Evolutionary conservation across 108 stramenopile species (phyloP).

Genomic region (Cyclotella cryptica): DNA sequence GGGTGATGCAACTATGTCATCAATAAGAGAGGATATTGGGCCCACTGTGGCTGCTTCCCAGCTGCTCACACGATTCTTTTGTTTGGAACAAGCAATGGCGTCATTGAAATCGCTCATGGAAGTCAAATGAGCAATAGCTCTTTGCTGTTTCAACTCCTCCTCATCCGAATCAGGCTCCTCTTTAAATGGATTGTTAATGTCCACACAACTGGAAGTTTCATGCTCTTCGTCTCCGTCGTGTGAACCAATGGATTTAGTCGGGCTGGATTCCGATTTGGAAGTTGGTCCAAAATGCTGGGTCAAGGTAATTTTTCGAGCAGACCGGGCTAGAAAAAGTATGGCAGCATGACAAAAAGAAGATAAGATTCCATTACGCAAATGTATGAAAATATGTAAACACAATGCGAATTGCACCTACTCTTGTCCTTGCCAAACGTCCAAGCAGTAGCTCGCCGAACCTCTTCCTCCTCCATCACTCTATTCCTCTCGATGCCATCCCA

Average conservation of each 20-base stretch:
- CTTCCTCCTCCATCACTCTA: conserved; percentile 4
- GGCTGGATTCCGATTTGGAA: background rate
- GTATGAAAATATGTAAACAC: background rate
- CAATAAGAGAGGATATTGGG: background rate
- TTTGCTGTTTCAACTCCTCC: conserved; percentile 15
- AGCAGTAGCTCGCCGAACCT: conserved; percentile 15
- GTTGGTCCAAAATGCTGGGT: background rate
- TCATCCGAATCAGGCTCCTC: conserved; percentile 20
- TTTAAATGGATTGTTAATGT: background rate
- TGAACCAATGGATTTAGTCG: background rate
- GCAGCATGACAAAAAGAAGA: background rate
- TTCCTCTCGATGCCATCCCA: conserved; percentile 5
- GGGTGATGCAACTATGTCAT: background rate
- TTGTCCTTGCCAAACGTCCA: conserved; percentile 35
- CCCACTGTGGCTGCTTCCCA: background rate
- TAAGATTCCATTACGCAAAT: background rate
- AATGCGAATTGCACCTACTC: conserved; percentile 8
- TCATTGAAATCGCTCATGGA: conserved; percentile 27
- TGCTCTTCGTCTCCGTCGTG: background rate
- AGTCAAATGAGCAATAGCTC: conserved; percentile 3
- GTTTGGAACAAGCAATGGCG: conserved; percentile 19
- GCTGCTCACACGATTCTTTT: conserved; percentile 4
- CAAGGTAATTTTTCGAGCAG: background rate
- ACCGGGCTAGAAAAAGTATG: background rate
- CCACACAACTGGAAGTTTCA: background rate